Evolutionary conservation across 2,329 filamentous ascomycete species (phyloP).

Genomic region (Pestalotiopsis sp.): DNA sequence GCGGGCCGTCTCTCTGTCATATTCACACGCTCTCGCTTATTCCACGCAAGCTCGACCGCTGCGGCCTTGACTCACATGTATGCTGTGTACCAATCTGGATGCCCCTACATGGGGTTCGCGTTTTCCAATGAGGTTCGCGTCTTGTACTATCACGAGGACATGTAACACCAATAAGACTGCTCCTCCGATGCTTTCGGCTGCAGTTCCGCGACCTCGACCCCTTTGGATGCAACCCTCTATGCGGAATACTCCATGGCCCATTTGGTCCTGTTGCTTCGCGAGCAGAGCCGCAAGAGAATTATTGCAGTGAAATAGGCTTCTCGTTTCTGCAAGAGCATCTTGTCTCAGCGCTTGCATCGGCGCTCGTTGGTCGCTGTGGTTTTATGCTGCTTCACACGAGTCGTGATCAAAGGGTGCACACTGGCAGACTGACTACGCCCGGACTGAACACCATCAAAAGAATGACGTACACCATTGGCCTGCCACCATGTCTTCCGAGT

Average conservation of each 20-base stretch:
- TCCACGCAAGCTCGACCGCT: not conserved
- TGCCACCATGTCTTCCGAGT: not conserved
- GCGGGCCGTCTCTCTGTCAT: not conserved
- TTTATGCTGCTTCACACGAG: not conserved
- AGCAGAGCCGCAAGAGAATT: conserved; percentile 4
- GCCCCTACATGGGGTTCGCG: not conserved
- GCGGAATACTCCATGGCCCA: not conserved
- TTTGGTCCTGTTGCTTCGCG: not conserved
- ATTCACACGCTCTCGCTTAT: not conserved
- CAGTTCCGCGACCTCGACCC: not conserved
- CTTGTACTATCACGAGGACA: not conserved
- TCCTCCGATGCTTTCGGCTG: not conserved
- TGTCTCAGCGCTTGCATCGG: not conserved
- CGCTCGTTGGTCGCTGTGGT: not conserved
- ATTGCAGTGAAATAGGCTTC: conserved; percentile 3
- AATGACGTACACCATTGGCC: not conserved
- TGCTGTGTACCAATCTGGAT: not conserved
- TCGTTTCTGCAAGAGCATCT: not conserved
- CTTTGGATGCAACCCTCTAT: not conserved
- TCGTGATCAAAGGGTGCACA: not conserved
- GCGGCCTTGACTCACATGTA: not conserved
- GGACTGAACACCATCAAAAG: not conserved
- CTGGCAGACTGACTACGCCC: not conserved
- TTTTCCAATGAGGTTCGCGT: conserved; percentile 1
- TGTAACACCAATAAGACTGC: not conserved